These are phyloP conservation scores for Botryotinia convoluta DNA, from an alignment of 2,329 filamentous ascomycete genomes.

Conservation along the genomic window DNA sequence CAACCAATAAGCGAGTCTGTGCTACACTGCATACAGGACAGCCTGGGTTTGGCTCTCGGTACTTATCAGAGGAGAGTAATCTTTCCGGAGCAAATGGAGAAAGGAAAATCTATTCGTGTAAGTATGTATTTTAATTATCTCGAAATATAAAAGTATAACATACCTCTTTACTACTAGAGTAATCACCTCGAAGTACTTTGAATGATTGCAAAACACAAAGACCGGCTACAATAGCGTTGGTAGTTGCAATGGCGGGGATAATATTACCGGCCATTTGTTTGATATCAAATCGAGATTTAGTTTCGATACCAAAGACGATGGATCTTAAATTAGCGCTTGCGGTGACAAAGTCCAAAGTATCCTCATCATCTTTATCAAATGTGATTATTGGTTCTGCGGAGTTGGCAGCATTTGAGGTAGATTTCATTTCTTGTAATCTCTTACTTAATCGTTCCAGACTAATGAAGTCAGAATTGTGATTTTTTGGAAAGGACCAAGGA, in stretches of 20 bases:
- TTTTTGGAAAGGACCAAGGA: too few species aligned
- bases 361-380: constrained; percentile 96
- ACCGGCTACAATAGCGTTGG: constrained; percentile 92
- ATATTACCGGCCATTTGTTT: constrained; percentile 99
- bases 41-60: constrained; percentile 67
- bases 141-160: constrained; percentile 22
- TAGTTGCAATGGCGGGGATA: constrained; percentile 96
- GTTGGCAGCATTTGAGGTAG: constrained; percentile 41
- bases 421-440: constrained; percentile 65
- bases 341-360: constrained; percentile 92
- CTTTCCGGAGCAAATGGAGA: constrained; percentile 62
- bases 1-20: constrained; percentile 64
- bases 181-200: constrained; percentile 78
- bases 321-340: constrained; percentile 88
- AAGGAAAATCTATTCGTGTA: constrained; percentile 63
- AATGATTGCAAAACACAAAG: constrained; percentile 90
- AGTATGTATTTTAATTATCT: constrained; percentile 18
- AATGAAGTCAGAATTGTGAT: constrained; percentile 23
- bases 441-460: constrained; percentile 72
- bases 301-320: constrained; percentile 81
- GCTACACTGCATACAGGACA: constrained; percentile 82
- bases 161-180: constrained; percentile 71
- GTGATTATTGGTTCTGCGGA: constrained; percentile 64
- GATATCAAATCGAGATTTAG: constrained; percentile 89
- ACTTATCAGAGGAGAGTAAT: constrained; percentile 56